These are phyloP conservation scores for Pseudocohnilembus persalinus DNA, from an alignment of 169 alveolate species.

Conservation along the genomic window DNA sequence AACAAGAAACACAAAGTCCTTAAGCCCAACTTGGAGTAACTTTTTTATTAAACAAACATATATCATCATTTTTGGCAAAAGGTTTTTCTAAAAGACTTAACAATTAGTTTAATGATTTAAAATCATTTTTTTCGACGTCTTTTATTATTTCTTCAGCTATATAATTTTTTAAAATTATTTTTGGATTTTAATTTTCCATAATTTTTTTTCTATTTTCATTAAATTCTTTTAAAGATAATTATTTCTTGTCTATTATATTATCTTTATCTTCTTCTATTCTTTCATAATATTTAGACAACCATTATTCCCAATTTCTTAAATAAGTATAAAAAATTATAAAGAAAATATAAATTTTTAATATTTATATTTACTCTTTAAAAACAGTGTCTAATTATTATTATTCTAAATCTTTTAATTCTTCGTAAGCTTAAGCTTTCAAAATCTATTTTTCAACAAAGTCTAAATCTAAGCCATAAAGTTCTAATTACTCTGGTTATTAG, in stretches of 20 bases:
- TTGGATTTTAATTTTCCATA: slow-evolving; percentile 52
- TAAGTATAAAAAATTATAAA: slow-evolving; percentile 16
- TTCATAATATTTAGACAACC: slow-evolving; percentile 45
- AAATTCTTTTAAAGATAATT: slow-evolving; percentile 36
- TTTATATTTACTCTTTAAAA: slow-evolving; percentile 28
- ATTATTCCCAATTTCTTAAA: slow-evolving; percentile 15
- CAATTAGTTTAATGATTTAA: slow-evolving; percentile 39
- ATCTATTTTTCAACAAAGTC: neutral
- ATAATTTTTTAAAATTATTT: slow-evolving; percentile 56
- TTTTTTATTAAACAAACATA: slow-evolving; percentile 12
- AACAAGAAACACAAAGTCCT: slow-evolving; percentile 58
- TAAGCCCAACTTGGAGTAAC: slow-evolving; percentile 54
- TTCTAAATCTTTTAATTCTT: slow-evolving; percentile 22
- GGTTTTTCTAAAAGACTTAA: slow-evolving; percentile 48
- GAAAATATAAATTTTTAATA: slow-evolving; percentile 4
- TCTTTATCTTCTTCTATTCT: neutral
- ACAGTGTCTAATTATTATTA: slow-evolving; percentile 20
- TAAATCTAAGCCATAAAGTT: neutral
- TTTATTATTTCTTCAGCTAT: slow-evolving; percentile 53
- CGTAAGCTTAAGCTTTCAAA: neutral
- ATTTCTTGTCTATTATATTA: slow-evolving; percentile 23
- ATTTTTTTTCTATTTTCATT: slow-evolving; percentile 14
- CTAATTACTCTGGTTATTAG: neutral
- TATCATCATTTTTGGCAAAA: slow-evolving; percentile 26
- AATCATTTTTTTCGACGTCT: slow-evolving; percentile 55